phyloP scores from a whole-genome alignment of 441 rosid genomes.

The Capsella rubella region DNA sequence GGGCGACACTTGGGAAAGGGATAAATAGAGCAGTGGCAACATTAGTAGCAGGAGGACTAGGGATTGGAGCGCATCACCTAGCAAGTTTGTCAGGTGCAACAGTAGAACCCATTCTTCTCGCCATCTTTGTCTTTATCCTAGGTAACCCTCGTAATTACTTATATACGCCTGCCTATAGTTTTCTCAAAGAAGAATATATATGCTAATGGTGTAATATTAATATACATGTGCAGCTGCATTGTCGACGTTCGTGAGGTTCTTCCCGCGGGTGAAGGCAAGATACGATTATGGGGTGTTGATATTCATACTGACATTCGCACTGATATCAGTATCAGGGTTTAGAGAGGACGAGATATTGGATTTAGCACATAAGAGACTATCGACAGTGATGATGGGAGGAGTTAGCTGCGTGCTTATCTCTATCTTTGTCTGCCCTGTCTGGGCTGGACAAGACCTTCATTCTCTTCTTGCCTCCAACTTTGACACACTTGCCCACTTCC shows the following conservation, averaged over 20 bases:
- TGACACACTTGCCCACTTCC: slow-evolving; percentile 61
- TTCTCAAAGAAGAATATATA: not conserved
- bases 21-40: slow-evolving; percentile 77
- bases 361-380: slow-evolving; percentile 60
- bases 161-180: not conserved
- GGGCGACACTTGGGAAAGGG: slow-evolving; percentile 84
- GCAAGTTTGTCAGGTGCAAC: slow-evolving; percentile 64
- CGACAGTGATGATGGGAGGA: slow-evolving; percentile 69
- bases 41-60: slow-evolving; percentile 64
- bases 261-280: slow-evolving; percentile 77
- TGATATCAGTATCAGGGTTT: slow-evolving; percentile 72
- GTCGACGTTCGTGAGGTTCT: slow-evolving; percentile 71
- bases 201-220: not conserved
- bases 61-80: slow-evolving; percentile 71
- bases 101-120: slow-evolving; percentile 70
- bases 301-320: slow-evolving; percentile 76
- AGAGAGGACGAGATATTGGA: slow-evolving; percentile 63
- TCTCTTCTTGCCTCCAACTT: slow-evolving; percentile 57
- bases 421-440: slow-evolving; percentile 67
- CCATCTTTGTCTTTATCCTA: slow-evolving; percentile 64
- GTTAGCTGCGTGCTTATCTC: slow-evolving; percentile 55
- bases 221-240: slow-evolving; percentile 54
- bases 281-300: slow-evolving; percentile 74
- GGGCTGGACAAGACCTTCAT: slow-evolving; percentile 90
- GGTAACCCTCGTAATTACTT: slow-evolving; percentile 44